Conservation (phyloP, 495 filamentous ascomycete genomes). For the Penicilliopsis zonata region DNA sequence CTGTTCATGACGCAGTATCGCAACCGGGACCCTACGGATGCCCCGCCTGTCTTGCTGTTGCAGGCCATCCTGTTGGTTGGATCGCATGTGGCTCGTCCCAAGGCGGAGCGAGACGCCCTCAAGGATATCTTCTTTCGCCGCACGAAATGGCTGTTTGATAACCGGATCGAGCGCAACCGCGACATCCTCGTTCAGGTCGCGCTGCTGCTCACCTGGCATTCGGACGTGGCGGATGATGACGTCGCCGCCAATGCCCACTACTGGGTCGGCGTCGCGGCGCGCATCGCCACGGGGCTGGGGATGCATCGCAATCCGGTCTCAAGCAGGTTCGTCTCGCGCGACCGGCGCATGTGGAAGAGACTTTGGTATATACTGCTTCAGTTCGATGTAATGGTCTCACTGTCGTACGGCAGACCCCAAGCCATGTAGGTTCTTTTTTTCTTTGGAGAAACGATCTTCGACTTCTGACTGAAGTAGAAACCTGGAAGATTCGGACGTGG, state of each 20-base stretch:
- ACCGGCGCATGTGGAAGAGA: conserved; percentile 35
- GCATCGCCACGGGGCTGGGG: conserved; percentile 36
- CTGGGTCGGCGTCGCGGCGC: conserved; percentile 35
- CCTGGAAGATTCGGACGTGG: conserved; percentile 36
- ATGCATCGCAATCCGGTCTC: conserved; percentile 38
- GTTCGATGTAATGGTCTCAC: conserved; percentile 35
- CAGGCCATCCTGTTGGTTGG: conserved; percentile 36
- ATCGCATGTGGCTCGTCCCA: conserved; percentile 27
- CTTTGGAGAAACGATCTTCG: background rate
- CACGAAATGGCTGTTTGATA: conserved; percentile 35
- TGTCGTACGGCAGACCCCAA: conserved; percentile 38
- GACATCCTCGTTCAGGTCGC: conserved; percentile 36
- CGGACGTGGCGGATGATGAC: conserved; percentile 35
- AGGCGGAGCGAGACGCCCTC: conserved; percentile 28
- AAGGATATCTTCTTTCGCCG: conserved; percentile 38
- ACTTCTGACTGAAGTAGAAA: conserved; percentile 16
- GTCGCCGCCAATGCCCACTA: conserved; percentile 37
- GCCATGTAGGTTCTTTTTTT: conserved; percentile 25
- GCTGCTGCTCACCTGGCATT: conserved; percentile 36
- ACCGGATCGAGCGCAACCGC: conserved; percentile 37
- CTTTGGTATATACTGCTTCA: conserved; percentile 37
- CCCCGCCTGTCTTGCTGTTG: conserved; percentile 32
- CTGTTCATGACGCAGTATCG: conserved; percentile 36
- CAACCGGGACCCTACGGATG: conserved; percentile 31
- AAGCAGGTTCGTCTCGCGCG: conserved; percentile 27